Evolutionary conservation across 164 flowering plant genomes (phyloP).

Genomic region (Berberis vulgaris): DNA sequence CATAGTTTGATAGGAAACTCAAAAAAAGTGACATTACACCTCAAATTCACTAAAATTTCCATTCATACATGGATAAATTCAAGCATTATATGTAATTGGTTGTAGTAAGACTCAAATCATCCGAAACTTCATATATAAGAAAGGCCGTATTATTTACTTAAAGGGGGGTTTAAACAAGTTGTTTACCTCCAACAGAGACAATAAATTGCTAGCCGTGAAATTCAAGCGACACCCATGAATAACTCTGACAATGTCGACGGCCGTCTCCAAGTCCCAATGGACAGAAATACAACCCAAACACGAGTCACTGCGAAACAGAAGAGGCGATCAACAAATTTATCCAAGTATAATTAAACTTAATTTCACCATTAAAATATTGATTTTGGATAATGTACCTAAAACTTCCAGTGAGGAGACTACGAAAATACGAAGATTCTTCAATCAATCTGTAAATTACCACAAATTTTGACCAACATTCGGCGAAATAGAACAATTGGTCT

Average conservation of each 20-base stretch:
- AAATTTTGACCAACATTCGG: neutral
- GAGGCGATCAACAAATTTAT: neutral
- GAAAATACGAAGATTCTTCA: conserved; percentile 25
- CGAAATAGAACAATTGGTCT: neutral
- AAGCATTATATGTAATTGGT: no score
- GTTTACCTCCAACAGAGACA: conserved; percentile 41
- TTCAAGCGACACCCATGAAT: conserved; percentile 38
- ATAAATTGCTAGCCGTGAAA: conserved; percentile 32
- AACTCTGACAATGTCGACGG: conserved; percentile 37
- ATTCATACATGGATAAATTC: neutral
- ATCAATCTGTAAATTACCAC: conserved; percentile 16
- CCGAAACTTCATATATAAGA: neutral
- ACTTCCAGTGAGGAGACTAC: conserved; percentile 23
- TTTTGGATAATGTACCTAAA: conserved; percentile 16
- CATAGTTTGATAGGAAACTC: neutral
- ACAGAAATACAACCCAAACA: conserved; percentile 21
- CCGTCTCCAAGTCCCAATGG: conserved; percentile 39
- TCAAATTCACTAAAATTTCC: neutral
- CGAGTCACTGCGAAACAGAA: conserved; percentile 40
- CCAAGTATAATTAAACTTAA: neutral
- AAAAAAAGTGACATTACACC: neutral
- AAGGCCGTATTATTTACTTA: neutral
- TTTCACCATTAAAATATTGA: neutral
- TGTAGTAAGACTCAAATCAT: neutral
- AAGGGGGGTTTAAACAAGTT: neutral